Evolutionary conservation across 2,329 filamentous ascomycete species (phyloP).

Genomic region (Tolypocladium paradoxum): DNA sequence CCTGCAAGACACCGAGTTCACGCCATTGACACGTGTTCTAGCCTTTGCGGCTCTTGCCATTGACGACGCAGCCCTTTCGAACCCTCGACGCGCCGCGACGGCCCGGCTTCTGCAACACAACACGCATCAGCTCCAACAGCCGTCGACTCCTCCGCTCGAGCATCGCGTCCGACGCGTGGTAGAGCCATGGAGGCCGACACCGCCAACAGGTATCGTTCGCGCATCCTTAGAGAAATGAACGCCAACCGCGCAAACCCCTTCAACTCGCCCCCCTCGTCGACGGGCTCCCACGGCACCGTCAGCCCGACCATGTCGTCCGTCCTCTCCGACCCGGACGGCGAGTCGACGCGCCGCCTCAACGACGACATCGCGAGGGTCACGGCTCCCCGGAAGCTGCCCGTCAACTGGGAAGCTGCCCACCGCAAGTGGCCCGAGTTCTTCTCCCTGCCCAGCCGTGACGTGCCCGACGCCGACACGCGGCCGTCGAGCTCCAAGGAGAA

Average conservation of each 20-base stretch:
- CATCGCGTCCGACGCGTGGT: slow-evolving; percentile 4
- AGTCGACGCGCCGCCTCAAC: slow-evolving; percentile 40
- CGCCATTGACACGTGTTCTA: not conserved
- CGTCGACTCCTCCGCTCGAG: not conserved
- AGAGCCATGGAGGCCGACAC: slow-evolving; percentile 31
- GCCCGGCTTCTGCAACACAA: not conserved
- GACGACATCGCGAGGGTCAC: slow-evolving; percentile 36
- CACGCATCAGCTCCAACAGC: not conserved
- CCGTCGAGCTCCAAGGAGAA: slow-evolving; percentile 34
- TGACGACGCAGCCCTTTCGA: not conserved
- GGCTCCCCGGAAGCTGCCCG: slow-evolving; percentile 25
- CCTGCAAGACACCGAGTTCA: not conserved
- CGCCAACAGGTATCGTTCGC: slow-evolving; percentile 32
- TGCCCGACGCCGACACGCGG: slow-evolving; percentile 22
- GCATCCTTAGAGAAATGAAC: slow-evolving; percentile 41
- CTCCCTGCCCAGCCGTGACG: slow-evolving; percentile 21
- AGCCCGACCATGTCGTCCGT: slow-evolving; percentile 42
- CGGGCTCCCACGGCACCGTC: slow-evolving; percentile 45
- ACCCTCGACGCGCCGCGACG: not conserved
- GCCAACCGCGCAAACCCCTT: slow-evolving; percentile 44
- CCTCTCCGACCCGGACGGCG: slow-evolving; percentile 41
- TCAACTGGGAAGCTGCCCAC: slow-evolving; percentile 34
- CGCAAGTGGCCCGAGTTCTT: slow-evolving; percentile 44
- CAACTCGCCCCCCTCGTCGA: slow-evolving; percentile 47
- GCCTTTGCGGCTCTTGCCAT: not conserved